Evolutionary conservation across 192 early-diverging fungal genomes (phyloP), one percentile per base, ranked within the genome.

Genomic region (Coemansia sp.): DNA sequence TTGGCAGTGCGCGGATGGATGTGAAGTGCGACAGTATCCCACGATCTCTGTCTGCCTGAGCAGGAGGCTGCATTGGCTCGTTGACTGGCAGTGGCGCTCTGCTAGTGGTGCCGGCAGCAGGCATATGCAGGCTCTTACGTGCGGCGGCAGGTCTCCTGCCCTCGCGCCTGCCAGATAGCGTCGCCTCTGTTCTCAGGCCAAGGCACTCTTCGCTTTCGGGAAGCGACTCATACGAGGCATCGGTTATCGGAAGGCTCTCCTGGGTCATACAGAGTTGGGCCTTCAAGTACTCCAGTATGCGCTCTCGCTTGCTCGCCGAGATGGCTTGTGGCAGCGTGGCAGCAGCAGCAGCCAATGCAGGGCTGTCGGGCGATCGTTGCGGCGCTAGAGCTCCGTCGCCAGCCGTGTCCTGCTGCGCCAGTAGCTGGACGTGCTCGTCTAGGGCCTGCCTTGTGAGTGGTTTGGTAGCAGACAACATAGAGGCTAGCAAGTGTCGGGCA

Each of bases 371-470:
- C 17, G 56, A 59, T 52, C 40, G 52, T 7, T 54, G 53, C 27
- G 34, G 33, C 24, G 27, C 18, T 10, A 19, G 15, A 26, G 19
- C 26, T 26, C 54, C 55, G 34, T 17, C 17, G 19, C 14, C 50
- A 8, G 34, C 50, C 19, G 26, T 36, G 2, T 61, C 67, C 54
- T 62, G 36, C 37, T 52, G 54, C 29, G 17, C 43, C 34, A 59
- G 40, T 9, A 55, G 40, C 41, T 46, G 57, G n/a, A 56, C 41
- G 26, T 68, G 62, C 42, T 64, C 53, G 26, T 55, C 62, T 57
- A 68, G 53, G 11, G 56, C 37, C 44, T 68, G 62, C 53, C 65
- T 56, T n/a, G 72, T 74, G 27, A 68, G 72, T 29, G 69, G 65
- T 39, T 53, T 53, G 52, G 52, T 29, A 19, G 17, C 52, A 8